Evolutionary conservation across 257 asterid genomes (phyloP).

Genomic region (Solanum pinnatisectum): DNA sequence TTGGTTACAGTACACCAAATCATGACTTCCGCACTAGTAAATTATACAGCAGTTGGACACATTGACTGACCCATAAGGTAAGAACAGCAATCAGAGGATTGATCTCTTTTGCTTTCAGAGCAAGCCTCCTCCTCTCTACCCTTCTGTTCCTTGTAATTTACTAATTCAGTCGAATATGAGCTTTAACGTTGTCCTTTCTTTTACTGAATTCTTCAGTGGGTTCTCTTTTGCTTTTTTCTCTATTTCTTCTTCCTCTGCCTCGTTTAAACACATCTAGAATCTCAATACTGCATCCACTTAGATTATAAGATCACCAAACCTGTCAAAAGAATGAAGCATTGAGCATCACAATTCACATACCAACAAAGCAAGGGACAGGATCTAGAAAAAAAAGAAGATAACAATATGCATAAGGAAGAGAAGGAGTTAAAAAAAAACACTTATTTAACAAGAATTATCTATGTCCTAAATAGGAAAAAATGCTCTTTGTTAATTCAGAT

Average conservation of each 20-base stretch:
- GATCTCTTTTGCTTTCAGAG: background rate
- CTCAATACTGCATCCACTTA: constrained; percentile 62
- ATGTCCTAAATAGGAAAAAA: background rate
- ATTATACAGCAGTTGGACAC: too few relatives aligned
- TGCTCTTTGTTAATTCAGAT: background rate
- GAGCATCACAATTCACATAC: background rate
- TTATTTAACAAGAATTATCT: background rate
- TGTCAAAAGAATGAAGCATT: background rate
- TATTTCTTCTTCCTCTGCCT: constrained; percentile 23
- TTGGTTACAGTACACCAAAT: too few relatives aligned
- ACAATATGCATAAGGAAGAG: background rate
- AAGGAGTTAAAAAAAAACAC: background rate
- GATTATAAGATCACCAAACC: background rate
- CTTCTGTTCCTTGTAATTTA: background rate
- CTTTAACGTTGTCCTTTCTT: background rate
- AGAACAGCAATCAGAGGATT: background rate
- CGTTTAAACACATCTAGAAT: constrained; percentile 75
- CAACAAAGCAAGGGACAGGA: background rate
- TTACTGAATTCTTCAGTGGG: background rate
- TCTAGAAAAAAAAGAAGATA: background rate
- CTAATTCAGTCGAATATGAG: background rate
- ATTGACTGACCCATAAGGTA: too few relatives aligned
- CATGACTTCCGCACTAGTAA: too few relatives aligned
- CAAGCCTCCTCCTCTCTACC: background rate
- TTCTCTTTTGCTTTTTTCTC: background rate